These are phyloP conservation scores for Yamadazyma membranifaciens DNA, from an alignment of 1,139 yeast species.

Conservation along the genomic window DNA sequence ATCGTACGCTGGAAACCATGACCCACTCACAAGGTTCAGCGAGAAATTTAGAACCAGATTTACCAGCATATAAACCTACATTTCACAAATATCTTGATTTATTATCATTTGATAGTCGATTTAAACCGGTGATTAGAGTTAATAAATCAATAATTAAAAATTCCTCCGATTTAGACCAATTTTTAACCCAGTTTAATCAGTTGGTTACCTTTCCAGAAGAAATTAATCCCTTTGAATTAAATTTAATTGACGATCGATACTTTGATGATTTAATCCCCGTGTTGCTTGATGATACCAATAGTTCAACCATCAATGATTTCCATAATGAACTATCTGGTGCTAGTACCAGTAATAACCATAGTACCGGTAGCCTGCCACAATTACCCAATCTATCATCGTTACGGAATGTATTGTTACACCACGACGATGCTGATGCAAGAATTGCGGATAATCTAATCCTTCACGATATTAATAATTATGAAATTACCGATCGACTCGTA, in stretches of 20 bases:
- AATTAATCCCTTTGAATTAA: slow-evolving; percentile 37
- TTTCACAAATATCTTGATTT: slow-evolving; percentile 37
- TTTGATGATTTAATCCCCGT: slow-evolving; percentile 35
- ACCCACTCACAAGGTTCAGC: slow-evolving; percentile 1
- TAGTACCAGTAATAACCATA: too few species aligned
- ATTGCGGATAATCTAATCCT: slow-evolving; percentile 6
- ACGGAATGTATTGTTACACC: too few species aligned
- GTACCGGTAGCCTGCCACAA: too few species aligned
- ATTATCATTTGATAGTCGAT: slow-evolving; percentile 42
- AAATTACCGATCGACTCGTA: neutral
- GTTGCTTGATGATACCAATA: slow-evolving; percentile 15
- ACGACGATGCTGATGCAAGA: neutral
- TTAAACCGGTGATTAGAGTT: slow-evolving; percentile 37
- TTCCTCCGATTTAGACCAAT: slow-evolving; percentile 23
- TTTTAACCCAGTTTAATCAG: slow-evolving; percentile 27
- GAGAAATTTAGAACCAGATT: slow-evolving; percentile 14
- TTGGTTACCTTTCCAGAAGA: slow-evolving; percentile 32
- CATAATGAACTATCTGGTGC: too few species aligned
- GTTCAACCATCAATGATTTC: too few species aligned
- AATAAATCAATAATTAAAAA: slow-evolving; percentile 31
- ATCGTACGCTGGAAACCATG: neutral
- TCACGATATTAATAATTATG: slow-evolving; percentile 11
- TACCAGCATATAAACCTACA: slow-evolving; percentile 39
- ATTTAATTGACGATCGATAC: slow-evolving; percentile 37
- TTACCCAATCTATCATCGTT: too few species aligned